These are phyloP conservation scores for Apiospora saccharicola DNA, from an alignment of 2,329 filamentous ascomycete species.

Conservation along the genomic window DNA sequence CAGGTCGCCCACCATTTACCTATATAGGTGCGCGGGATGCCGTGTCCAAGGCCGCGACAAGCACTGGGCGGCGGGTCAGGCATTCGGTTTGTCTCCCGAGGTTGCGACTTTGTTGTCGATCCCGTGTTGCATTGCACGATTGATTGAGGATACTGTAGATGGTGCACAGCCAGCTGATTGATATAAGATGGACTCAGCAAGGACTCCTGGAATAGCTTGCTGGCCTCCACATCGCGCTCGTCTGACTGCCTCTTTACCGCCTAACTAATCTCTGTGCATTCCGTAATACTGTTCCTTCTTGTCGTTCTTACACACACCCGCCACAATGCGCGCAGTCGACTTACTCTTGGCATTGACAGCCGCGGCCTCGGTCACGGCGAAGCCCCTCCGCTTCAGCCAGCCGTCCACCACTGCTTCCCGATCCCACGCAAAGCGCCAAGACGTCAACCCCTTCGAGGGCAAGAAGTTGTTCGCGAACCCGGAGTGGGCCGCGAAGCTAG, in stretches of 20 bases:
- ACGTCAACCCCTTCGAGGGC: slow-evolving; percentile 53
- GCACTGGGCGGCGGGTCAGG: not conserved
- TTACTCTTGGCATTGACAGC: not conserved
- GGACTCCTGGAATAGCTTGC: not conserved
- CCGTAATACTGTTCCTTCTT: not conserved
- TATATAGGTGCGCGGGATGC: slow-evolving; percentile 10
- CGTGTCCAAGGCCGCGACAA: not conserved
- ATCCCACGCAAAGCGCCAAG: slow-evolving; percentile 4
- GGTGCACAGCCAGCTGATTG: not conserved
- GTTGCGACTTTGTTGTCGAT: not conserved
- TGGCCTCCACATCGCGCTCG: not conserved
- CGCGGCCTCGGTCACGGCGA: slow-evolving; percentile 1
- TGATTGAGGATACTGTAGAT: not conserved
- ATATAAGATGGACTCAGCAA: not conserved
- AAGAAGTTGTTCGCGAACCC: slow-evolving; percentile 57
- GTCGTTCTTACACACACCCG: not conserved
- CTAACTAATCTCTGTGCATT: no score
- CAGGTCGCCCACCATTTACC: not conserved
- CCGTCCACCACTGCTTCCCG: not conserved
- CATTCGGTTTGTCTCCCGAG: not conserved
- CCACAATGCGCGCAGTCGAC: slow-evolving; percentile 8
- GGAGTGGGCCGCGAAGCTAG: slow-evolving; percentile 50
- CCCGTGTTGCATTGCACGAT: not conserved
- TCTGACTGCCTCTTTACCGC: not conserved
- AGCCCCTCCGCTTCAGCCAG: slow-evolving; percentile 12